A percentile compares a stretch with the other conserved stretches of the same genome.
These are phyloP conservation scores for Yarrowia sp. DNA, from an alignment of 805 yeast species.

Conservation along the genomic window DNA sequence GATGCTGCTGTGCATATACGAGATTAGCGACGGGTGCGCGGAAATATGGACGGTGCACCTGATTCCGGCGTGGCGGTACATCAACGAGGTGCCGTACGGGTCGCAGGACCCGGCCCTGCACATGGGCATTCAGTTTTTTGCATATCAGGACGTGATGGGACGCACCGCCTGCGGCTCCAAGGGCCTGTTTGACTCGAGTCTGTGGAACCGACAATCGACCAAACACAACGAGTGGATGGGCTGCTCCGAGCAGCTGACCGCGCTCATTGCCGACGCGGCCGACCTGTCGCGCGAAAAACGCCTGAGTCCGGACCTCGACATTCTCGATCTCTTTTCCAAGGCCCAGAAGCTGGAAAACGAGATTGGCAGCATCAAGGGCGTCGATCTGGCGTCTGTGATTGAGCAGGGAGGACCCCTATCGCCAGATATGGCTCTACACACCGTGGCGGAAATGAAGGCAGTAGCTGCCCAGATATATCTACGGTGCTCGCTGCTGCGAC, in stretches of 20 bases:
- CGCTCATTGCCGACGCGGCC: constrained; percentile 22
- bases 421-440: constrained; percentile 26
- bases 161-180: constrained; percentile 30
- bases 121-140: constrained; percentile 36
- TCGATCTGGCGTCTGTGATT: constrained; percentile 14
- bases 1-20: constrained; percentile 28
- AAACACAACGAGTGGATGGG: constrained; percentile 35
- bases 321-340: constrained; percentile 25
- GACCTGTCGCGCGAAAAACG: constrained; percentile 24
- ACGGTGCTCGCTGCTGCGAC: constrained; percentile 20
- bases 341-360: constrained; percentile 35
- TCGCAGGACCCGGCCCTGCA: constrained; percentile 32
- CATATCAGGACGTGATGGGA: constrained; percentile 37
- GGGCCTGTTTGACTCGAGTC: constrained; percentile 28
- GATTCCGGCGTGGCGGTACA: constrained; percentile 35
- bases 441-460: constrained; percentile 19
- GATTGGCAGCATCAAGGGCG: constrained; percentile 33
- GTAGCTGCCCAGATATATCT: constrained; percentile 24
- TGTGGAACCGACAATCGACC: constrained; percentile 32
- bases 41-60: constrained; percentile 33
- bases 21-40: constrained; percentile 20
- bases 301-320: constrained; percentile 34
- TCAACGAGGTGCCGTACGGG: constrained; percentile 30
- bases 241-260: constrained; percentile 31
- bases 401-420: constrained; percentile 2